Conservation (phyloP, 2,329 filamentous ascomycete genomes). For the Colletotrichum sp. region DNA sequence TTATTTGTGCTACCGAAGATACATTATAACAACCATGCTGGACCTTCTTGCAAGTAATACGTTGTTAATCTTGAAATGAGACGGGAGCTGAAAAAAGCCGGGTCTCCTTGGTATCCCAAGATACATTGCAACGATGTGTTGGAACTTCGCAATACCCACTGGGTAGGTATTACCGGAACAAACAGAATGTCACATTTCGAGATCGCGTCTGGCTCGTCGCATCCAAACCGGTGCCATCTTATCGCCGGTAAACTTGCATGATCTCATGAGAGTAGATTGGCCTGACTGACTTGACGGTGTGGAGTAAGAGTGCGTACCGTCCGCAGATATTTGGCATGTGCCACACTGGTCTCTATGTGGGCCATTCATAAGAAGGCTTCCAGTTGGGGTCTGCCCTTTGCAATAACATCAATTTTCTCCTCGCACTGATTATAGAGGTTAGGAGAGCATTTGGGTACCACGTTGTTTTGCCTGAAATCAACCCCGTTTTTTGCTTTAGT, state of each 20-base stretch:
- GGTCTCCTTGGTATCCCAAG: not conserved
- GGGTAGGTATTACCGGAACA: not conserved
- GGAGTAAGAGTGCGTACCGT: too few relatives aligned
- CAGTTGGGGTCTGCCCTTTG: accelerated
- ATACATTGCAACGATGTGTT: not conserved
- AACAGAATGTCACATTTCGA: too few relatives aligned
- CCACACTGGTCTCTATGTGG: not conserved
- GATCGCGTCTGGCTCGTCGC: too few relatives aligned
- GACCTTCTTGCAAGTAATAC: not conserved
- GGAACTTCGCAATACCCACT: not conserved
- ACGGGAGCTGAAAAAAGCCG: not conserved
- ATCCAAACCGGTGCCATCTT: not conserved
- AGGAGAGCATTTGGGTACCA: not conserved
- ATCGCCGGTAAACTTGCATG: not conserved
- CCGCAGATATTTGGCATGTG: too few relatives aligned
- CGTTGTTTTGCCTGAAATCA: not conserved
- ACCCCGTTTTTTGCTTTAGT: not conserved
- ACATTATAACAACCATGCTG: not conserved
- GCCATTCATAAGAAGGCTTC: not conserved
- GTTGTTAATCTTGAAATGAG: not conserved
- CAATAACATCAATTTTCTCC: not conserved
- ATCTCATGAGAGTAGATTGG: not conserved
- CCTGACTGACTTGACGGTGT: not conserved
- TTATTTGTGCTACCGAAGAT: not conserved
- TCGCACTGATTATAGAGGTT: not conserved